Base-by-base conservation (phyloP, 2,329 filamentous ascomycete genomes). In the Talaromyces marneffei region DNA sequence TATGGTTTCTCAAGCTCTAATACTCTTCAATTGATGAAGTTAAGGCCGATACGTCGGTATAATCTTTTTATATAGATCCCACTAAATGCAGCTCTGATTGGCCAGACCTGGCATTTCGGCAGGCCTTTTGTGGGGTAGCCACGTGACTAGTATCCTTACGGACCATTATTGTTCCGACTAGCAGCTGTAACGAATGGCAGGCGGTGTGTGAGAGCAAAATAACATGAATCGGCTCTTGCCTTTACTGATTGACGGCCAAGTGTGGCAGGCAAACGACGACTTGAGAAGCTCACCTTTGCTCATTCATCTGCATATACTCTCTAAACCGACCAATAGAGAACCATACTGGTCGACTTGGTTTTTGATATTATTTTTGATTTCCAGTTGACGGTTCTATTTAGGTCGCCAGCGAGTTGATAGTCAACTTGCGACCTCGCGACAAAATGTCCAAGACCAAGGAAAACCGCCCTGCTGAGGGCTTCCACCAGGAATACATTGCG, bases 401-500 rank as follows among this genome's bases (percentile, higher is more conserved):
- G 29, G 48, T 52, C 29, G 27, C n/a, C 29, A 33, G 27, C 48
- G 48, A 52, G n/a, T 23, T 12, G 48, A 7, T 33, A 33, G 46
- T 40, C 44, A 27, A 7, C 27, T 53, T n/a, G 48, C 55, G 39
- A 55, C 46, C 27, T 29, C 40, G 27, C 39, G 40, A 29, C 55
- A 39, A 62, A 20, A 77, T 77, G 75, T 76, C 75, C 54, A 77
- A 76, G 59, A 69, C 72, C 3, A 77, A 77, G 61, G 73, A 75
- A 56, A 66, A 67, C 55, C 70, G 72, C 68, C 72, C 74, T 62
- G 71, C 74, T 25, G 75, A 74, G 66, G 69, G 74, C 63, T 86
- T 85, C 69, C 91, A 96, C 73, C 94, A 99, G 78, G 94, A 99
- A 78, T 97, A 97, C 78, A 96, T 99, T 73, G 93, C 92, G 65